Percentiles rank a stretch among this genome's conserved stretches.
Evolutionary conservation across 768 basidiomycete genomes (phyloP).

Genomic region (Leucogyrophana mollusca): DNA sequence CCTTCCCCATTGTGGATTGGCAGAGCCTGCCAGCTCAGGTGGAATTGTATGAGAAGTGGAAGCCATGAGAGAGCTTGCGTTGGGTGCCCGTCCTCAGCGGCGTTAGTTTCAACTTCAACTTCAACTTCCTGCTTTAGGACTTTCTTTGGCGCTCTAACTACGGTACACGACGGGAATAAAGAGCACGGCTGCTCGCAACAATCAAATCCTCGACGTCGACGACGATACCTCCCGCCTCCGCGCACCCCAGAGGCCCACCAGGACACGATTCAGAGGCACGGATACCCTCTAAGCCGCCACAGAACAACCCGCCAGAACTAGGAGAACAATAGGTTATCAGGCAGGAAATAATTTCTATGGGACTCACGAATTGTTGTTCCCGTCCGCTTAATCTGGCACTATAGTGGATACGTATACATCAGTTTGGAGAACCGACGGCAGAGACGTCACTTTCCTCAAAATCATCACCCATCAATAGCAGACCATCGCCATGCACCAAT

Average conservation of each 20-base stretch:
- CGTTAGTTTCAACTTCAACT: slow-evolving; percentile 9
- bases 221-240: no score
- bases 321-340: slow-evolving; percentile 10
- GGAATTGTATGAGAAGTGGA: slow-evolving; percentile 18
- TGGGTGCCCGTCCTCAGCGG: slow-evolving; percentile 1
- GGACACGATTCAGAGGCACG: no score
- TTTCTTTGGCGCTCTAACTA: slow-evolving; percentile 27
- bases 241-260: no score
- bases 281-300: no score
- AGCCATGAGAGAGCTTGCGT: slow-evolving; percentile 22
- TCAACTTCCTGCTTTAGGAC: slow-evolving; percentile 33
- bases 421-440: not conserved
- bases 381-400: slow-evolving; percentile 27
- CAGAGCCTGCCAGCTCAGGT: not conserved
- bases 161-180: slow-evolving; percentile 10
- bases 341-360: not conserved
- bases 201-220: no score
- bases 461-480: slow-evolving; percentile 35
- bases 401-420: not conserved
- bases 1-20: slow-evolving; percentile 44
- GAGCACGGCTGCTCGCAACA: no score
- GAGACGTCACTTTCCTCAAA: slow-evolving; percentile 35
- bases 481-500: slow-evolving; percentile 39
- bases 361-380: slow-evolving; percentile 31
- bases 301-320: slow-evolving; percentile 27